Conservation (phyloP, 2,329 filamentous ascomycete species). For the Proliferodiscus dingleyae region DNA sequence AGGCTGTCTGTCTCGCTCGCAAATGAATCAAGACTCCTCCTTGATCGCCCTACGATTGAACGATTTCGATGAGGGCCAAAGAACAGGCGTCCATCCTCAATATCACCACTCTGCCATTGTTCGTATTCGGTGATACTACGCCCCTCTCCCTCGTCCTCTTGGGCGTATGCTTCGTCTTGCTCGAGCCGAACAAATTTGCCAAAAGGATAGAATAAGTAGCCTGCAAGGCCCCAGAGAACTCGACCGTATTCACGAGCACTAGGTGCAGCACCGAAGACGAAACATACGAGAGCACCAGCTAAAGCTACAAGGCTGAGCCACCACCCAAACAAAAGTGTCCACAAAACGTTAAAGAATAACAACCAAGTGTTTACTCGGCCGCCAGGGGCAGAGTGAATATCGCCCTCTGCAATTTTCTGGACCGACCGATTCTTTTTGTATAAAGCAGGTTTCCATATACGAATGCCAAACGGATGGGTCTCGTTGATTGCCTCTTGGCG, state of each 20-base stretch:
- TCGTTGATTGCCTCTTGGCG: slow-evolving; percentile 97
- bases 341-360: slow-evolving; percentile 80
- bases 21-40: slow-evolving; percentile 82
- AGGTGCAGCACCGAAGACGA: slow-evolving; percentile 70
- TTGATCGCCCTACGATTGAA: slow-evolving; percentile 79
- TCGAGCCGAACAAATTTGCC: slow-evolving; percentile 92
- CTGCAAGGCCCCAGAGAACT: slow-evolving; percentile 76
- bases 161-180: slow-evolving; percentile 87
- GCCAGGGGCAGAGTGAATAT: slow-evolving; percentile 93
- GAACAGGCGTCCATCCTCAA: slow-evolving; percentile 92
- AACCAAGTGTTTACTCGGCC: slow-evolving; percentile 81
- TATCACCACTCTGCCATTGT: slow-evolving; percentile 95
- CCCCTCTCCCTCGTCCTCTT: slow-evolving; percentile 93
- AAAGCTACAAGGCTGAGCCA: slow-evolving; percentile 81
- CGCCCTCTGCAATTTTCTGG: slow-evolving; percentile 90
- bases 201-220: slow-evolving; percentile 92
- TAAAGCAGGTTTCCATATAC: slow-evolving; percentile 96
- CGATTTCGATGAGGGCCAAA: slow-evolving; percentile 74
- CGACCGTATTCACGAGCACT: slow-evolving; percentile 82
- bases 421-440: slow-evolving; percentile 98
- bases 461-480: slow-evolving; percentile 96
- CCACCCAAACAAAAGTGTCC: slow-evolving; percentile 92
- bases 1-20: slow-evolving; percentile 85
- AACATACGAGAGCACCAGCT: slow-evolving; percentile 70
- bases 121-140: slow-evolving; percentile 98